phyloP scores from a whole-genome alignment of 176 grass and related monocot genomes.

The Phyllostachys edulis region DNA sequence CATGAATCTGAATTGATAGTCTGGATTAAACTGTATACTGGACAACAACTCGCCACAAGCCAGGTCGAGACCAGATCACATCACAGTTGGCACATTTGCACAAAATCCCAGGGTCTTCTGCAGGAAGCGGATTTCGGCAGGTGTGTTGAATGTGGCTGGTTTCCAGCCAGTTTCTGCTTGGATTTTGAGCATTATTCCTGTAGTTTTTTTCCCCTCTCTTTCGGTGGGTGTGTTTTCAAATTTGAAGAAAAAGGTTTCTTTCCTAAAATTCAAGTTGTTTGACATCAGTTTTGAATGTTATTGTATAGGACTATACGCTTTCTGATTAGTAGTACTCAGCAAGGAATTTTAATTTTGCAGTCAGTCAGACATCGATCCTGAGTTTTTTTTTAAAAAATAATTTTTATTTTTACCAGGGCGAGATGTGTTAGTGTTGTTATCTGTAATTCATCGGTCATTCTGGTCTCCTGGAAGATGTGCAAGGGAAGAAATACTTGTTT shows the following conservation, averaged over 20 bases:
- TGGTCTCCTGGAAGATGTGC: too few species aligned
- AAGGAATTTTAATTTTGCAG: background rate
- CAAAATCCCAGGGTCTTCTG: background rate
- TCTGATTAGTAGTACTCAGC: background rate
- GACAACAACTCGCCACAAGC: background rate
- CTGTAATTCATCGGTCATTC: background rate
- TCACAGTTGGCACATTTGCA: background rate
- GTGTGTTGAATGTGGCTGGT: background rate
- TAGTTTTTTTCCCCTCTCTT: too few species aligned
- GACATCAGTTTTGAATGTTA: background rate
- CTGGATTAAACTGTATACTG: background rate
- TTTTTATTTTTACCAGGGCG: too few species aligned
- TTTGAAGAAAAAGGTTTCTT: background rate
- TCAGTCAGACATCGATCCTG: background rate
- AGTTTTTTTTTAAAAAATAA: background rate
- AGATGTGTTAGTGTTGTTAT: too few species aligned
- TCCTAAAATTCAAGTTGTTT: background rate
- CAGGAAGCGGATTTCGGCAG: background rate
- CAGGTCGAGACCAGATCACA: background rate
- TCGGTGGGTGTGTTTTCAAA: too few species aligned
- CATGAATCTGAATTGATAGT: background rate
- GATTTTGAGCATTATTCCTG: background rate
- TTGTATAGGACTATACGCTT: background rate
- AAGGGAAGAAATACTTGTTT: too few species aligned
- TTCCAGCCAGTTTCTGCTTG: background rate